Conservation (phyloP, 257 asterid genomes). For the Euphrasia confusa region DNA sequence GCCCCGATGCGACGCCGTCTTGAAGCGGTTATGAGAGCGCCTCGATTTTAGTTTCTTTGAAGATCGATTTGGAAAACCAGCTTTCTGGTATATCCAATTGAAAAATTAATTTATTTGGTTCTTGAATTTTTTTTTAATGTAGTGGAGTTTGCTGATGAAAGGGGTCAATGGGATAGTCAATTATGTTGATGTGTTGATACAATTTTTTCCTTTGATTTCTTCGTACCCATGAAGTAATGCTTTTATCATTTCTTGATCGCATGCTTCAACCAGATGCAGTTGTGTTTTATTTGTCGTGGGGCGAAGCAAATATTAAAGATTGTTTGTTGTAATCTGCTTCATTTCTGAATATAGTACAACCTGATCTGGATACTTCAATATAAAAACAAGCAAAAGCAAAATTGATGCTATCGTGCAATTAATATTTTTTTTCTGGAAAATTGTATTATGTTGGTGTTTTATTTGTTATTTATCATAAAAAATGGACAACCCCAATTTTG, state of each 20-base stretch:
- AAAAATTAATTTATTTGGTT: too few relatives aligned
- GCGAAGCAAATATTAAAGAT: conserved; percentile 3
- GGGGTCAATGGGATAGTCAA: too few relatives aligned
- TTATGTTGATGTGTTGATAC: too few relatives aligned
- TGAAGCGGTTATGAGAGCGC: conserved; percentile 35
- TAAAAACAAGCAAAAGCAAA: too few relatives aligned
- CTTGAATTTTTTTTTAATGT: too few relatives aligned
- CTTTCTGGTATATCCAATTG: conserved; percentile 40
- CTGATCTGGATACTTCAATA: too few relatives aligned
- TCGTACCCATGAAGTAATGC: neutral
- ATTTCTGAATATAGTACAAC: neutral
- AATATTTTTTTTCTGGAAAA: neutral
- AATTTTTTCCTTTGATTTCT: too few relatives aligned
- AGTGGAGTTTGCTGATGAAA: too few relatives aligned
- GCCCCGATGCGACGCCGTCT: conserved; percentile 16
- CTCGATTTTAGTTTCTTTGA: conserved; percentile 63
- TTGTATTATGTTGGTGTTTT: neutral
- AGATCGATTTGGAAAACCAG: conserved; percentile 81
- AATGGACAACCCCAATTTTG: too few relatives aligned
- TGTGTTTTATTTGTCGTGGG: neutral
- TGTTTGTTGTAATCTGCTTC: neutral
- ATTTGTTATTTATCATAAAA: too few relatives aligned
- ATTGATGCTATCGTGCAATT: neutral
- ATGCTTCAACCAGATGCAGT: conserved; percentile 10
- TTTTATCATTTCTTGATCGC: neutral